phyloP scores from a whole-genome alignment of 2,329 filamentous ascomycete genomes.

The Trichoderma sp. region DNA sequence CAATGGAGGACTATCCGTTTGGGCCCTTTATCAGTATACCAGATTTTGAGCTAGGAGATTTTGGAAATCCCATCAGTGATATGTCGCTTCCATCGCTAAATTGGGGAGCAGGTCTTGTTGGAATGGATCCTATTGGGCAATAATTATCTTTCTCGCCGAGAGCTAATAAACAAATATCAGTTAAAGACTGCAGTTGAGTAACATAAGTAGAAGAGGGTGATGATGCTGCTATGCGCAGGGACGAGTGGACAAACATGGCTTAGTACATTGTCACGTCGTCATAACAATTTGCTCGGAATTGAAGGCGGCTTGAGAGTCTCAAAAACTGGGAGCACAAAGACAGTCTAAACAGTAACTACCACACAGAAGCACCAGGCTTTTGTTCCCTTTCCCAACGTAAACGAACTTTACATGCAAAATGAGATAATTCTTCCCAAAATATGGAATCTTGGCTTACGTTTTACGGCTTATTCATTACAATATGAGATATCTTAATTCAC shows the following conservation, averaged over 20 bases:
- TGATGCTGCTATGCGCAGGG: no score
- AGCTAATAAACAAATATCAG: background rate
- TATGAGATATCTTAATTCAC: background rate
- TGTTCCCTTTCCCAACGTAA: background rate
- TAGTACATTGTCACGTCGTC: no score
- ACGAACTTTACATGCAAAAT: background rate
- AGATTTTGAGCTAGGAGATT: background rate
- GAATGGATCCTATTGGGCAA: background rate
- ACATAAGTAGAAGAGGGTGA: no score
- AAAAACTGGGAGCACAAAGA: no score
- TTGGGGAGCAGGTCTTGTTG: background rate
- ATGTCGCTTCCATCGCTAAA: background rate
- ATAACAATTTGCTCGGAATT: no score
- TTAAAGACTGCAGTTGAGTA: no score
- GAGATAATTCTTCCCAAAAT: background rate
- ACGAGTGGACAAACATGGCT: no score
- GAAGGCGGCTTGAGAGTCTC: no score
- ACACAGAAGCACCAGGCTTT: no score
- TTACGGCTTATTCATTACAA: background rate
- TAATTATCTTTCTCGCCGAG: background rate
- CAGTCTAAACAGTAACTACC: no score
- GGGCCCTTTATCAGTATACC: background rate
- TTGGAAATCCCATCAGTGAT: background rate
- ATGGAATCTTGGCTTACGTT: background rate
- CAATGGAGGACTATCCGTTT: background rate